Evolutionary conservation across 441 rosid genomes (phyloP), one percentile per base, ranked within the genome.

Genomic region (Adansonia rubrostipa): DNA sequence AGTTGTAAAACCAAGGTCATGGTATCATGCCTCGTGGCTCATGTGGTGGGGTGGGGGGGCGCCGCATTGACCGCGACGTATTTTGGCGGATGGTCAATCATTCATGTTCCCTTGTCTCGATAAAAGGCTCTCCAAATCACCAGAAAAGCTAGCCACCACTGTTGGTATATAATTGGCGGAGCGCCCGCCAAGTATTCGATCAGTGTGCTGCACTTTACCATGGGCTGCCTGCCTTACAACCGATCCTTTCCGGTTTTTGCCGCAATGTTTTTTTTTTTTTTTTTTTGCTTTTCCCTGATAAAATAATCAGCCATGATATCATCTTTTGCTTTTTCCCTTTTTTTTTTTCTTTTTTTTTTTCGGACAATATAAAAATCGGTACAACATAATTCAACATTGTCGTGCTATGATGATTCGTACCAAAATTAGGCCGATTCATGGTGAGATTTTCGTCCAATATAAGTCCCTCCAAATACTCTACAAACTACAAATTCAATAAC

Each of bases 151-250:
- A 71, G 45, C 74, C 56, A 68, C n/a, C 50, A 42, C 13, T 8
- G 71, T 40, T 17, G 3, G 3, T 9, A 58, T 58, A 22, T 9
- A 10, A 36, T 36, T 40, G 10, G 20, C 44, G 47, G 19, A 64
- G 5, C 33, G 28, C 71, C 53, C 14, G 15, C 33, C 28, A 9
- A 5, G 14, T 48, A 3, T 47, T 10, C 0, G 33, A 51, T 14
- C 61, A 5, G 75, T 71, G 62, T 71, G 75, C 62, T 28, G 33
- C 33, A 15, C 47, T 15, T 51, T 51, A 71, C 75, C 62, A 28
- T 3, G 47, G 47, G 62, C 48, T 8, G 47, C 15, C 4, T 10
- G 6, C 50, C 20, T 9, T 48, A 11, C 6, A 24, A 10, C 1
- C 14, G 6, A 61, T 20, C 5, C 28, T 20, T 22, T 0, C 40